Percentiles rank a stretch among this genome's conserved stretches.
phyloP scores from a whole-genome alignment of 1,284 basidiomycete genomes.

The Phylloboletellus chloephorus region DNA sequence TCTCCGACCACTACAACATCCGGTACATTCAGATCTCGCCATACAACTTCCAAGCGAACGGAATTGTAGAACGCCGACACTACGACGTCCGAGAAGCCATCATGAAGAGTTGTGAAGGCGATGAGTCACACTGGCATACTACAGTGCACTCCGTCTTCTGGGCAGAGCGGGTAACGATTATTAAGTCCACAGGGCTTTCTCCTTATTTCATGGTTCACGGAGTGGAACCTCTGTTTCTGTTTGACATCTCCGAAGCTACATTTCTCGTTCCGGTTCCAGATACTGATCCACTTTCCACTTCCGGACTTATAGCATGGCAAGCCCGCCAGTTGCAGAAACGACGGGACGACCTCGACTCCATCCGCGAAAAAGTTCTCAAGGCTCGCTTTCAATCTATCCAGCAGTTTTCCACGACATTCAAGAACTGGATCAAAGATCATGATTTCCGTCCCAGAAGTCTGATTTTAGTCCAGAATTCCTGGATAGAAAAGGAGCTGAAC shows the following conservation, averaged over 20 bases:
- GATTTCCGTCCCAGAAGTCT: slow-evolving; percentile 34
- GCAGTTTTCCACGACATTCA: slow-evolving; percentile 23
- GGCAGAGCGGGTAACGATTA: background rate
- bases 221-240: slow-evolving; percentile 27
- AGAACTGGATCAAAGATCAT: slow-evolving; percentile 26
- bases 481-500: background rate
- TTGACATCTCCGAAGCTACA: slow-evolving; percentile 30
- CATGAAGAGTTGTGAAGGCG: slow-evolving; percentile 6
- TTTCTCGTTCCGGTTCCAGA: slow-evolving; percentile 17
- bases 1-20: slow-evolving; percentile 4
- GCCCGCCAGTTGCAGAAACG: background rate
- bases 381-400: slow-evolving; percentile 18
- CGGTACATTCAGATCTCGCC: slow-evolving; percentile 2
- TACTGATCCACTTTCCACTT: background rate
- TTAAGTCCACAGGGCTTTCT: background rate
- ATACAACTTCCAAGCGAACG: slow-evolving; percentile 6
- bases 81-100: slow-evolving; percentile 3
- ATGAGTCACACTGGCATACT: slow-evolving; percentile 7
- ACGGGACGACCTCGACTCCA: background rate
- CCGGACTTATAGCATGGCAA: background rate
- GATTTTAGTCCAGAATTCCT: slow-evolving; percentile 26
- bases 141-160: slow-evolving; percentile 1
- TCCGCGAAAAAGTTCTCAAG: slow-evolving; percentile 17
- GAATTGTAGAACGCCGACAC: slow-evolving; percentile 5
- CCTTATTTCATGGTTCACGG: slow-evolving; percentile 26